A percentile compares a stretch with the other conserved stretches of the same genome.
Conservation (phyloP, 306 rosid genomes). For the Nissolia schottii region DNA sequence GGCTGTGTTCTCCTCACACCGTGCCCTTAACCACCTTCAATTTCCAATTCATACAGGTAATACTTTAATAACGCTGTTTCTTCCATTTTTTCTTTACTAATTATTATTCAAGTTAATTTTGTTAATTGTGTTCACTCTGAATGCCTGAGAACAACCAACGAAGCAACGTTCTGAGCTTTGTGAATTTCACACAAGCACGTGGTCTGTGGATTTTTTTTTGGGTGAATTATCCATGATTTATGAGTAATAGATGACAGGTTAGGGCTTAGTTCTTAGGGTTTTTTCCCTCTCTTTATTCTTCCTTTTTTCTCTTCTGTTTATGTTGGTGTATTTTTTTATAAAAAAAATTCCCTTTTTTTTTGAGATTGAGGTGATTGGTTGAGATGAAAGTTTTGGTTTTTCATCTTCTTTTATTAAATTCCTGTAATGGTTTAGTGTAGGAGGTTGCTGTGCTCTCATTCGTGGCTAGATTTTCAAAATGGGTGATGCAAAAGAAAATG, state of each 20-base stretch:
- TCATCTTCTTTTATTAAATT: background rate
- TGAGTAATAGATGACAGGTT: background rate
- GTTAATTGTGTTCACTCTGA: background rate
- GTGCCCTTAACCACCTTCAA: background rate
- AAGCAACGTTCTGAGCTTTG: background rate
- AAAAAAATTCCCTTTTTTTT: no score
- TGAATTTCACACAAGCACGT: slow-evolving; percentile 2
- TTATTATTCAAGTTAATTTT: background rate
- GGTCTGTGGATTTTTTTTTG: background rate
- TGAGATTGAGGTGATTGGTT: background rate
- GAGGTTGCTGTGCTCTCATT: slow-evolving; percentile 23
- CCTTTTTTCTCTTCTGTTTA: background rate
- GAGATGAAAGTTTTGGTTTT: background rate
- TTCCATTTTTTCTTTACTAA: background rate
- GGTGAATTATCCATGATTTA: background rate
- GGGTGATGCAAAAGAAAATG: slow-evolving; percentile 53
- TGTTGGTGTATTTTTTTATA: background rate
- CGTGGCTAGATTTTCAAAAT: slow-evolving; percentile 39
- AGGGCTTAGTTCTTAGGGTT: slow-evolving; percentile 28
- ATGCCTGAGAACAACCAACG: background rate
- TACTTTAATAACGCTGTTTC: background rate
- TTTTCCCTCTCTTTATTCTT: background rate
- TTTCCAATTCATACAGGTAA: slow-evolving; percentile 29
- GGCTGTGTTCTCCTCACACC: background rate
- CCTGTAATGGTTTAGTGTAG: slow-evolving; percentile 18